Base-by-base conservation (phyloP, 495 filamentous ascomycete genomes). In the Bacidia rubella region DNA sequence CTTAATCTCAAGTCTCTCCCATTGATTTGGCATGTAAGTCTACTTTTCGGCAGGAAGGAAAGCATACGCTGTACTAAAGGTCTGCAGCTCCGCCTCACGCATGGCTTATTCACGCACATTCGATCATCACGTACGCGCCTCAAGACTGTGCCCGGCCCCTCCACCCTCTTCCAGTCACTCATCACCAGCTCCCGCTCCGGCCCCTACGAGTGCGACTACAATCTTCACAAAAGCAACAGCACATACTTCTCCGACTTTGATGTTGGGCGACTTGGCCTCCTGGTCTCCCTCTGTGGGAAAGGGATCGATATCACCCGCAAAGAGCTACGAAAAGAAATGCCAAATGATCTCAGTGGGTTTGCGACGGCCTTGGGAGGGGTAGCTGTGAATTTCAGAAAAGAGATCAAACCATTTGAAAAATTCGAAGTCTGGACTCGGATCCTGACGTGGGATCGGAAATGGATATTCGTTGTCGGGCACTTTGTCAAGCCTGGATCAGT, bases 401-500 rank as follows among this genome's bases (percentile, higher is more conserved):
- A 87, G 68, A 77, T 89, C 47, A 75, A 78, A 53, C 81, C 82
- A 1, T 80, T 78, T 44, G 69, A 81, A 65, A 64, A 63, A 11
- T 85, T 77, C 52, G 82, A 87, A 65, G 75, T 87, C 51, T 79
- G 79, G 70, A 80, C 77, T 1, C 68, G 78, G 39, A 64, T 87
- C 32, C 62, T 86, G 45, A 68, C 67, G n/a, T 89, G 85, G 85
- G 86, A 93, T 63, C 68, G 75, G 44, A 94, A 94, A 60, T 94
- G 87, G 87, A 62, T 90, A 52, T 92, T 86, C 65, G 65, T 86
- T 9, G 67, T 89, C 10, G 80, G 71, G 11, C 82, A 85, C 61
- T 83, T 92, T 52, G 77, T 94, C 24, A 67, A 70, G 60, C 74
- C 74, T 47, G 81, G 75, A 32, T 65, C 70, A 41, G 71, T 58